Conservation (phyloP, 1,284 basidiomycete genomes). For the Psilocybe mexicana region DNA sequence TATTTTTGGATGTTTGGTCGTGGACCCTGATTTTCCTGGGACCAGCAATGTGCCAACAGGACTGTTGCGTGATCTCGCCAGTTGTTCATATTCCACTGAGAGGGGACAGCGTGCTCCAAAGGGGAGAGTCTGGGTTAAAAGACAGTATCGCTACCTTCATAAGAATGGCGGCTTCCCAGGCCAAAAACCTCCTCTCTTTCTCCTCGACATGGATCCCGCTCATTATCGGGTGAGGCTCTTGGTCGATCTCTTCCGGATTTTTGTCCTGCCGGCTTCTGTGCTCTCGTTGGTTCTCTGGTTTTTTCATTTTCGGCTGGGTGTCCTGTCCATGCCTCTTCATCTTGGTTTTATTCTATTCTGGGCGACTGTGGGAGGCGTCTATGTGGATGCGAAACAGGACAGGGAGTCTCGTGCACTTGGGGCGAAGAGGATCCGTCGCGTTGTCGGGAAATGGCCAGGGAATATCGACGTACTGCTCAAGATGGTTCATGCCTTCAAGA, state of each 20-base stretch:
- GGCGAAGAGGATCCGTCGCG: conserved; percentile 52
- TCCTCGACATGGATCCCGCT: conserved; percentile 31
- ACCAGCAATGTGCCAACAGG: background rate
- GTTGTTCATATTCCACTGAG: conserved; percentile 13
- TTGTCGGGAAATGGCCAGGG: conserved; percentile 72
- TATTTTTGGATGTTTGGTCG: conserved; percentile 16
- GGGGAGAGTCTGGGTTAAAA: conserved; percentile 13
- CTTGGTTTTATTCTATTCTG: conserved; percentile 42
- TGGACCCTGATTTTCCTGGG: conserved; percentile 4
- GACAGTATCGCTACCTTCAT: conserved; percentile 6
- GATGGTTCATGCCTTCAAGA: conserved; percentile 54
- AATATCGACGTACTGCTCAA: conserved; percentile 66
- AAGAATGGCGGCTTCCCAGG: conserved; percentile 8
- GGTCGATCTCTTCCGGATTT: conserved; percentile 34
- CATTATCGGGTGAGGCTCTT: conserved; percentile 36
- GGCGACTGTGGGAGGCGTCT: conserved; percentile 35
- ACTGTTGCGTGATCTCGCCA: conserved; percentile 10
- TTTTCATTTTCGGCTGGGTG: conserved; percentile 29
- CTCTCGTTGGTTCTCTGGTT: conserved; percentile 33
- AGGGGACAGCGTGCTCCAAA: conserved; percentile 19
- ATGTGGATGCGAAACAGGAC: conserved; percentile 37
- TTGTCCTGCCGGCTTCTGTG: conserved; percentile 40
- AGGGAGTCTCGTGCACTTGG: conserved; percentile 47
- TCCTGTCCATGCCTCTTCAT: conserved; percentile 38
- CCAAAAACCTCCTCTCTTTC: conserved; percentile 2